Conservation (phyloP, 768 basidiomycete genomes). For the Vararia minispora region DNA sequence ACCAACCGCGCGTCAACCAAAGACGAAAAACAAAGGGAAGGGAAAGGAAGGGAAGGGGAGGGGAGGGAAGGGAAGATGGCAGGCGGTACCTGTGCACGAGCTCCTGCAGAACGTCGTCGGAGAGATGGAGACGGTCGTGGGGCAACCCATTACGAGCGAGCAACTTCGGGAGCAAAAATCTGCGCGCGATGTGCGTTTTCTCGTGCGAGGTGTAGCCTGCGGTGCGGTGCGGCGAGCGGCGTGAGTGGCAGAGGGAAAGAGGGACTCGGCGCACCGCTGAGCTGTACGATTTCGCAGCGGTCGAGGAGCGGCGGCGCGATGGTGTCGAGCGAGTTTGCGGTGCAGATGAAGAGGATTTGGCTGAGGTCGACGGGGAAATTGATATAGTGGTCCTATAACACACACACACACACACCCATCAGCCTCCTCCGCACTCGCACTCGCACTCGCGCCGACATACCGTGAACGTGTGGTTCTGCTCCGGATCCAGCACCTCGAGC, state of each 20-base stretch:
- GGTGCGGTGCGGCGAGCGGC: background rate
- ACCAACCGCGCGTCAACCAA: too few species aligned
- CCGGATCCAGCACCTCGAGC: conserved; percentile 88
- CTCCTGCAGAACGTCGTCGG: conserved; percentile 57
- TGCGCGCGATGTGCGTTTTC: conserved; percentile 80
- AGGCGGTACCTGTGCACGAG: too few species aligned
- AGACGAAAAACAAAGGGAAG: too few species aligned
- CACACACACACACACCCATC: too few species aligned
- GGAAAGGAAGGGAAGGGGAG: too few species aligned
- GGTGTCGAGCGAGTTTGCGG: conserved; percentile 82
- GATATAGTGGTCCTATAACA: conserved; percentile 74
- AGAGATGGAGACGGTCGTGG: conserved; percentile 47
- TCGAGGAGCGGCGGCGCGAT: conserved; percentile 83
- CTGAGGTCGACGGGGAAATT: conserved; percentile 83
- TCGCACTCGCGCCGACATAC: too few species aligned
- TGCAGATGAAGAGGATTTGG: conserved; percentile 87
- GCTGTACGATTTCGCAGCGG: conserved; percentile 78
- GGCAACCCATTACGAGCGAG: conserved; percentile 66
- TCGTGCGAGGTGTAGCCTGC: conserved; percentile 80
- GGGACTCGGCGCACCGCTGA: conserved; percentile 40
- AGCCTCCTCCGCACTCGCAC: too few species aligned
- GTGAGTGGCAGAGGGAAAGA: background rate
- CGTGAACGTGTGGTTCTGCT: conserved; percentile 80
- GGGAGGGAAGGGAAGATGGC: too few species aligned
- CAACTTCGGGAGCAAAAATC: conserved; percentile 87